Base-by-base conservation (phyloP, 2,329 filamentous ascomycete species). In the Geosmithia putterillii region DNA sequence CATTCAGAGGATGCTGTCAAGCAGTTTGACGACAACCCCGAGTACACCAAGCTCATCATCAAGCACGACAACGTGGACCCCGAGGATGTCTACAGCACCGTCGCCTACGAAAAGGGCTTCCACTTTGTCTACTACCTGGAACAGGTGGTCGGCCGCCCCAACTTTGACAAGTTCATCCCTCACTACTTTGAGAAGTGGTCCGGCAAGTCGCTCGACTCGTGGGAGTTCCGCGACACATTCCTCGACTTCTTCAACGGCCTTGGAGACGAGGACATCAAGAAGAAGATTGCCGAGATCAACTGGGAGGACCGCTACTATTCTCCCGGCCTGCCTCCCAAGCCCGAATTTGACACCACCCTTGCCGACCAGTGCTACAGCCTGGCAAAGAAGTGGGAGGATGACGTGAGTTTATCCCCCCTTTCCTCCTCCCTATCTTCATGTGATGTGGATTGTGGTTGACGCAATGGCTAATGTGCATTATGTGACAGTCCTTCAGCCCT, bases 71-170 rank as follows among this genome's bases (percentile, higher is more conserved):
- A 86, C 45, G 82, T 92, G 51, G 90, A 96, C 54, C 92, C 92
- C 0, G 92, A 96, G 59, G 92, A 98, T 61, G 86, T 90, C 1
- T 98, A 96, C 66, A 94, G 85, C 51, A 84, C 79, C 21, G 72
- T 96, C 28, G 88, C 92, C 0, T 98, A 98, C 55, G 90, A 96
- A 59, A 96, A 98, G 65, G 90, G 90, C 3, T 96, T 95, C 64
- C 85, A 86, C 57, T 94, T 96, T 61, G 71, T 98, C 39, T 95
- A 88, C 62, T 81, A 89, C 54, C 79, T 98, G 14, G 92, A 98
- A 55, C 83, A 82, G 40, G 69, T 95, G 2, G 74, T 96, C 4
- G 86, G 87, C 32, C 83, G 85, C 47, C 73, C 82, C n/a, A 83
- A 84, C 58, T 98, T 92, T 67, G 86, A 96, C 70, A 83, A 80